Percentiles rank a stretch among this genome's conserved stretches.
These are phyloP conservation scores for Pythium aquatile DNA, from an alignment of 352 stramenopile species.

Conservation along the genomic window DNA sequence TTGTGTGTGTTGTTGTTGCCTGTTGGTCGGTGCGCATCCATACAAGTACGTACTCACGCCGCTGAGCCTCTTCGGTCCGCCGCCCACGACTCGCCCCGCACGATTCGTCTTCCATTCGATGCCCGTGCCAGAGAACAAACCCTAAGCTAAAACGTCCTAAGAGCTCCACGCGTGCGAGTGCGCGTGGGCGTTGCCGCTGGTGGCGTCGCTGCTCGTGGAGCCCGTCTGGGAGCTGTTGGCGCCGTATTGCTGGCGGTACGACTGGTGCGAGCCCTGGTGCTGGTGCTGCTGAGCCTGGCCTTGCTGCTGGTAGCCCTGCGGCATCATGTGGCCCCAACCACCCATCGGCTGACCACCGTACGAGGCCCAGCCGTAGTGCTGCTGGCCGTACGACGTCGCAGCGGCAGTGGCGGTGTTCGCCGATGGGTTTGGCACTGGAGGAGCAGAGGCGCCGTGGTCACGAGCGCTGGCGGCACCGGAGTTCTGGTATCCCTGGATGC, in stretches of 20 bases:
- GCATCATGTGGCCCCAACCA: constrained; percentile 82
- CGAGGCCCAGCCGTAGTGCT: constrained; percentile 69
- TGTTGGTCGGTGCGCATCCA: constrained; percentile 6
- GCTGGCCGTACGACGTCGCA: constrained; percentile 55
- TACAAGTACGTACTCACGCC: constrained; percentile 8
- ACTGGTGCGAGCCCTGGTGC: constrained; percentile 55
- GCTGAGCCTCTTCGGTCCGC: not conserved
- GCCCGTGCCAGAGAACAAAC: constrained; percentile 2
- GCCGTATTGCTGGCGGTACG: constrained; percentile 72
- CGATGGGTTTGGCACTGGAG: constrained; percentile 53
- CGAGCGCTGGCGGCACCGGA: constrained; percentile 28
- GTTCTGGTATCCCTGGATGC: constrained; percentile 62
- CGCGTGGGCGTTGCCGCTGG: constrained; percentile 38
- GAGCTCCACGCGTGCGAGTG: constrained; percentile 69
- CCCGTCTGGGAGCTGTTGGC: constrained; percentile 39
- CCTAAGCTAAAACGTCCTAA: constrained; percentile 30
- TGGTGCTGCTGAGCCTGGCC: constrained; percentile 49
- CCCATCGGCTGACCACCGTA: constrained; percentile 75
- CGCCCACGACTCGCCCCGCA: constrained; percentile 1
- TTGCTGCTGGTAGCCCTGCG: constrained; percentile 81
- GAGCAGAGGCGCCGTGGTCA: constrained; percentile 59
- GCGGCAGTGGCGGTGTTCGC: constrained; percentile 30
- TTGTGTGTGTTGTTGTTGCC: constrained; percentile 6
- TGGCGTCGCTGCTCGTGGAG: constrained; percentile 45
- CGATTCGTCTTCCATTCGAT: constrained; percentile 17